phyloP scores from a whole-genome alignment of 345 rosid species.

The Aquilaria sinensis region DNA sequence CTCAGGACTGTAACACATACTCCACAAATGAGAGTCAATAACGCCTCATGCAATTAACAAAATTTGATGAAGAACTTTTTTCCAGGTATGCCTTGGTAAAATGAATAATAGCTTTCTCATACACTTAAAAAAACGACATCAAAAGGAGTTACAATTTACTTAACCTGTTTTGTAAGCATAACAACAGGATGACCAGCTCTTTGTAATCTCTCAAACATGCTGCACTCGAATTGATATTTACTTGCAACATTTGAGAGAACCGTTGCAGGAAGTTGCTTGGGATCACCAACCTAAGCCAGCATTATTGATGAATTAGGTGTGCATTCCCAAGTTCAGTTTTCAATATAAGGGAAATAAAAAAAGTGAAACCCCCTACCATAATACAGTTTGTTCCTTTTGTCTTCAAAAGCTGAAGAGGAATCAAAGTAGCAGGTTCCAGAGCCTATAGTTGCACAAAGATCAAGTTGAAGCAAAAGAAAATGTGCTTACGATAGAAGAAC shows the following conservation, averaged over 20 bases:
- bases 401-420: slow-evolving; percentile 92
- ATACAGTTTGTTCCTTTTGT: slow-evolving; percentile 80
- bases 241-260: slow-evolving; percentile 92
- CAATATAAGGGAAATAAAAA: not conserved
- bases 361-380: slow-evolving; percentile 50
- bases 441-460: slow-evolving; percentile 49
- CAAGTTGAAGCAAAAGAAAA: slow-evolving; percentile 13
- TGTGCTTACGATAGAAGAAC: not conserved
- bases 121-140: not conserved
- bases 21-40: too few relatives aligned
- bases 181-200: slow-evolving; percentile 88
- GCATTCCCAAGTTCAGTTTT: not conserved
- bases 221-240: slow-evolving; percentile 78
- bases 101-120: too few relatives aligned
- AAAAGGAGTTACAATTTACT: slow-evolving; percentile 10
- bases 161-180: slow-evolving; percentile 94
- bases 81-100: too few relatives aligned
- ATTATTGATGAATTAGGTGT: slow-evolving; percentile 12
- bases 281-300: slow-evolving; percentile 81
- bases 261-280: slow-evolving; percentile 98
- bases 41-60: too few relatives aligned
- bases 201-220: slow-evolving; percentile 99
- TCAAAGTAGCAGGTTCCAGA: slow-evolving; percentile 96
- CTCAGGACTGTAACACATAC: too few relatives aligned
- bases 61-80: too few relatives aligned